Evolutionary conservation across 176 grass and related monocot genomes (phyloP).

Genomic region (Tillandsia leiboldiana): DNA sequence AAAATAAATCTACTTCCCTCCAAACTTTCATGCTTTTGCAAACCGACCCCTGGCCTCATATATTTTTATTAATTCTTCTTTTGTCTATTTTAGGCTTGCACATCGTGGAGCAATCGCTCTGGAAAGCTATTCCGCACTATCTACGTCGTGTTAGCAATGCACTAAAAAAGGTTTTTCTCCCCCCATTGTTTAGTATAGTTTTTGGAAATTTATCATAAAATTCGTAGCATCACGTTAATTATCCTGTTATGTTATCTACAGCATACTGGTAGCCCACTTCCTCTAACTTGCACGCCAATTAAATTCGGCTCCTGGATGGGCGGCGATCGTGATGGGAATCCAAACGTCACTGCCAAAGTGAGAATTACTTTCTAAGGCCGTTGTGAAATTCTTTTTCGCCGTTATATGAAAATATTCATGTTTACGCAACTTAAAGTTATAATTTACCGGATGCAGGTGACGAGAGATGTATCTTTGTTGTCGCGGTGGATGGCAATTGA

Average conservation of each 20-base stretch:
- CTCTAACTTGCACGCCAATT: slow-evolving; percentile 84
- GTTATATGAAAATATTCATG: neutral
- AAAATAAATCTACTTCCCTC: neutral
- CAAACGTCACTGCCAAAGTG: slow-evolving; percentile 93
- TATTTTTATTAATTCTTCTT: slow-evolving; percentile 5
- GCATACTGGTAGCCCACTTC: slow-evolving; percentile 84
- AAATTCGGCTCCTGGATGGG: slow-evolving; percentile 99
- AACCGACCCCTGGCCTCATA: neutral
- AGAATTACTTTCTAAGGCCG: slow-evolving; percentile 2
- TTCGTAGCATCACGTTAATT: slow-evolving; percentile 3
- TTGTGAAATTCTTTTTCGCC: neutral
- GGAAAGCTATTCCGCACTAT: slow-evolving; percentile 85
- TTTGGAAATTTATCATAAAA: neutral
- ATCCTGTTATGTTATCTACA: slow-evolving; percentile 20
- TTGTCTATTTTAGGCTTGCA: slow-evolving; percentile 44
- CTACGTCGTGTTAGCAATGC: slow-evolving; percentile 90
- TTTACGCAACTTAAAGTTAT: neutral
- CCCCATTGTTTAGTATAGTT: slow-evolving; percentile 10
- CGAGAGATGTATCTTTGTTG: slow-evolving; percentile 75
- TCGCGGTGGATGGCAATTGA: slow-evolving; percentile 93
- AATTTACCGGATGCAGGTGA: slow-evolving; percentile 44
- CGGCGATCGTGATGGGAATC: slow-evolving; percentile 87
- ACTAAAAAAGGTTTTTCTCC: slow-evolving; percentile 56
- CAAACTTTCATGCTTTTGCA: neutral
- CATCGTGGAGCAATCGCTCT: slow-evolving; percentile 98